Evolutionary conservation across 306 rosid genomes (phyloP), one percentile per base, ranked within the genome.

Genomic region (Benincasa hispida): DNA sequence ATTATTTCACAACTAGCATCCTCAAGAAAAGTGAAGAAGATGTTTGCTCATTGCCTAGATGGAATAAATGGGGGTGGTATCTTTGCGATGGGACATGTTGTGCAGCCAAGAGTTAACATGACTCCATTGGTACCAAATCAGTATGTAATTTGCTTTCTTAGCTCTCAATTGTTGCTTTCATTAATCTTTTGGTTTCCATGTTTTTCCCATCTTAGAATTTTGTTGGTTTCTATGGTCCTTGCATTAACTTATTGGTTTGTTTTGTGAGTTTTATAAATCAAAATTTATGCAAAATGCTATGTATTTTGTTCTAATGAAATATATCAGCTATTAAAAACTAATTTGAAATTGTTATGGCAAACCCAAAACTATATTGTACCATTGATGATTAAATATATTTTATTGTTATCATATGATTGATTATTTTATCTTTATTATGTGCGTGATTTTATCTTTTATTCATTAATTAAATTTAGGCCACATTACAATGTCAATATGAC

Each of bases 1-100:
- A 73, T 94, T 77, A 92, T 94, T 87, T 94, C 99, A 76, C 99
- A 94, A 84, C 91, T 94, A 80, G 96, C 95, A 75, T 84, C 91
- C 45, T 89, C 97, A n/a, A 91, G 93, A 61, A 87, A 87, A 83
- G 97, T 94, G 78, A 89, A 87, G 85, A 94, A 92, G 88, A 94
- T 92, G 91, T 94, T 94, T 90, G 99, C 99, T 80, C 99, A 94
- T 83, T 94, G 99, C 87, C 88, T 94, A 78, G 90, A 94, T 85
- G 97, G 99, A 84, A 82, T 79, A 77, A 92, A 88, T 85, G 99
- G 97, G 75, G 99, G 99, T 24, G 99, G 99, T 81, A 92, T 94
- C 59, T 94, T 94, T 85, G 99, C 97, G 35, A 90, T 94, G 77
- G 99, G 99, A 73, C 96, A 85, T 82, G 97, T 94, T 77, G 97